Percentiles rank a stretch among this genome's conserved stretches.
Conservation (phyloP, 805 yeast species). For the Nakazawaea ambrosiae region DNA sequence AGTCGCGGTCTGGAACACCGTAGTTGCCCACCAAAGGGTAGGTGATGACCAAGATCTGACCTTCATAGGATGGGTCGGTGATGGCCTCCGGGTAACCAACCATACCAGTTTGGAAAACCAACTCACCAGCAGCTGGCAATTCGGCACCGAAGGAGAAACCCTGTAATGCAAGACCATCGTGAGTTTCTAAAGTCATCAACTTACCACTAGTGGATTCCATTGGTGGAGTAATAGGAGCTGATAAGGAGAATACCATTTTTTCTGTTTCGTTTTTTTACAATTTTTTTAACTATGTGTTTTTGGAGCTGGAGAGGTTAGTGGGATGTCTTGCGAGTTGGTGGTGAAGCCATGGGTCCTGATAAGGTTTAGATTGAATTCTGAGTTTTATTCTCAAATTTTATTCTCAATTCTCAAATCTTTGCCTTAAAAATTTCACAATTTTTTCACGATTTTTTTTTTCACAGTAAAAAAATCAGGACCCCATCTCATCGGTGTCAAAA, state of each 20-base stretch:
- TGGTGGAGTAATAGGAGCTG: slow-evolving; percentile 87
- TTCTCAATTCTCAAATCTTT: too few relatives aligned
- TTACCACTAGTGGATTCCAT: slow-evolving; percentile 78
- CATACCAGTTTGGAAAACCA: slow-evolving; percentile 99
- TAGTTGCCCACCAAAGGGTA: slow-evolving; percentile 97
- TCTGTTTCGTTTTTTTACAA: background rate
- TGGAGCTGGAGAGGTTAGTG: too few relatives aligned
- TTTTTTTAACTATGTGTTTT: background rate
- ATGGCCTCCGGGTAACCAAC: slow-evolving; percentile 98
- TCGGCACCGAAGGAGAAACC: slow-evolving; percentile 98
- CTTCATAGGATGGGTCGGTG: slow-evolving; percentile 97
- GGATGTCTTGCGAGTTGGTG: too few relatives aligned
- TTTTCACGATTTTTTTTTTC: too few relatives aligned
- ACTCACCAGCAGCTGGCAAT: slow-evolving; percentile 86
- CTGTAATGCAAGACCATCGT: slow-evolving; percentile 78
- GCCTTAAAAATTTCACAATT: too few relatives aligned
- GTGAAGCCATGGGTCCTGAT: too few relatives aligned
- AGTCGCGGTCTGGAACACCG: slow-evolving; percentile 92
- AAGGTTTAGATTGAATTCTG: too few relatives aligned
- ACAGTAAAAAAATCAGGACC: too few relatives aligned
- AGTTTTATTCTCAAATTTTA: too few relatives aligned
- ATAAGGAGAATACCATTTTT: slow-evolving; percentile 40
- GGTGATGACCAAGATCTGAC: slow-evolving; percentile 94
- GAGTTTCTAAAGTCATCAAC: slow-evolving; percentile 80
- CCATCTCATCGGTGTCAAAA: too few relatives aligned